Conservation (phyloP, 208 protist species). For the Acanthamoeba triangularis region DNA sequence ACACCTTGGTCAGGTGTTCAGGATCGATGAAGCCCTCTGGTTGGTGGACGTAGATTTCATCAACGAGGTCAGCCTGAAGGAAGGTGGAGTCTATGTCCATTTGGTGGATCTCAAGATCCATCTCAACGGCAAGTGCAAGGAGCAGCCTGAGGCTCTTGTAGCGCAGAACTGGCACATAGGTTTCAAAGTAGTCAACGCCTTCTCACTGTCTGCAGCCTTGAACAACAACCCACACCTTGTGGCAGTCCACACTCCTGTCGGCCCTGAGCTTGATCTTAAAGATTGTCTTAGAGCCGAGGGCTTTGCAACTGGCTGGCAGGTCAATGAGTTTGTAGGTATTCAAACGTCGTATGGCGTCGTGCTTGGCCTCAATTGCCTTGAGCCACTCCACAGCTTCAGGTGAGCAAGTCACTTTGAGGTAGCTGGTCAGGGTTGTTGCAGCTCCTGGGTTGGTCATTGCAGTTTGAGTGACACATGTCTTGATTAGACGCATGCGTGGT, state of each 20-base stretch:
- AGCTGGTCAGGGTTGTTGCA: too few relatives aligned
- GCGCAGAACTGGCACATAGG: not conserved
- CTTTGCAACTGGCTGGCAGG: too few relatives aligned
- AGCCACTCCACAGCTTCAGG: not conserved
- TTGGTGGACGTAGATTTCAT: conserved; percentile 28
- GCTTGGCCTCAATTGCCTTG: not conserved
- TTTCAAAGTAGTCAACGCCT: not conserved
- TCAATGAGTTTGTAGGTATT: not conserved
- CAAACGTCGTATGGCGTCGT: not conserved
- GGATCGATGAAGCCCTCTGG: conserved; percentile 21
- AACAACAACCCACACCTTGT: not conserved
- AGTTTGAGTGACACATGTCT: not conserved
- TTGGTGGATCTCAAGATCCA: conserved; percentile 20
- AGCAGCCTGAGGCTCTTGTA: not conserved
- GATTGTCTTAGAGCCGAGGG: not conserved
- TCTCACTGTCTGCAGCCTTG: not conserved
- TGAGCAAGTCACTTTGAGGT: too few relatives aligned
- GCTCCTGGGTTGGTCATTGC: too few relatives aligned
- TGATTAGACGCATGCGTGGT: not conserved
- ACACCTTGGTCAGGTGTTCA: not conserved
- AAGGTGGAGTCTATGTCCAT: conserved; percentile 52
- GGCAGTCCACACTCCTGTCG: not conserved
- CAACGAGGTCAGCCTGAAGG: not conserved
- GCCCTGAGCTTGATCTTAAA: not conserved
- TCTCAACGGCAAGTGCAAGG: not conserved